A percentile compares a stretch with the other conserved stretches of the same genome.
phyloP scores from a whole-genome alignment of 805 yeast genomes.

The Candida koratica region DNA sequence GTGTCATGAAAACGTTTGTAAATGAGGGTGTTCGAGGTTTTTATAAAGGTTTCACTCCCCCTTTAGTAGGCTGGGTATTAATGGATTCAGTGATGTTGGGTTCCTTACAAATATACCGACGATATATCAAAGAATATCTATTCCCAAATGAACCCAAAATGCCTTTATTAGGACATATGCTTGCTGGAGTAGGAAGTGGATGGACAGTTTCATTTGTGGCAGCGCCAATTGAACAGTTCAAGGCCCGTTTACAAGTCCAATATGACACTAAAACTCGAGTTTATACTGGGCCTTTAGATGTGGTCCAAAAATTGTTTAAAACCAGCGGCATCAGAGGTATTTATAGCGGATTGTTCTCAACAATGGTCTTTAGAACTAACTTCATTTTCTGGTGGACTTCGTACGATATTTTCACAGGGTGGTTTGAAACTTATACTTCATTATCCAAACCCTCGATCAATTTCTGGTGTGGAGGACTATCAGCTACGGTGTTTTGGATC shows the following conservation, averaged over 20 bases:
- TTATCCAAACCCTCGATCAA: slow-evolving; percentile 68
- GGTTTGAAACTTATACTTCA: slow-evolving; percentile 60
- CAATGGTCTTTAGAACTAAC: slow-evolving; percentile 83
- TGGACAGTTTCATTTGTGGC: slow-evolving; percentile 94
- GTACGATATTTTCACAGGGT: slow-evolving; percentile 71
- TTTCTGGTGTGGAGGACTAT: slow-evolving; percentile 89
- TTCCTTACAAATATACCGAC: slow-evolving; percentile 71
- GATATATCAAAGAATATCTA: slow-evolving; percentile 59
- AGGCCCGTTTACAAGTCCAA: slow-evolving; percentile 86
- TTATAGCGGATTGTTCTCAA: slow-evolving; percentile 78
- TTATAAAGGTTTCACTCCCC: slow-evolving; percentile 90
- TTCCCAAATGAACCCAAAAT: slow-evolving; percentile 59
- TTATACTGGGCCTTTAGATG: slow-evolving; percentile 79
- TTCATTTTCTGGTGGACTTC: slow-evolving; percentile 95
- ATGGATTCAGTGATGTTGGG: slow-evolving; percentile 94
- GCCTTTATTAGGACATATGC: slow-evolving; percentile 69
- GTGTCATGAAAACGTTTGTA: slow-evolving; percentile 64
- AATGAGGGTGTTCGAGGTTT: slow-evolving; percentile 78
- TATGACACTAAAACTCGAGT: slow-evolving; percentile 68
- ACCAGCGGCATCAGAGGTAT: slow-evolving; percentile 67
- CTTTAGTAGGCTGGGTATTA: slow-evolving; percentile 86
- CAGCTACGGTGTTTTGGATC: slow-evolving; percentile 85
- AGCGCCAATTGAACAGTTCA: slow-evolving; percentile 87
- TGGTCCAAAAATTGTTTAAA: slow-evolving; percentile 53
- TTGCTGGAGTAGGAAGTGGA: slow-evolving; percentile 82